A percentile compares a stretch with the other conserved stretches of the same genome.
Evolutionary conservation across 371 early-diverging fungal species (phyloP).

Genomic region (Choanephora cucurbitarum): DNA sequence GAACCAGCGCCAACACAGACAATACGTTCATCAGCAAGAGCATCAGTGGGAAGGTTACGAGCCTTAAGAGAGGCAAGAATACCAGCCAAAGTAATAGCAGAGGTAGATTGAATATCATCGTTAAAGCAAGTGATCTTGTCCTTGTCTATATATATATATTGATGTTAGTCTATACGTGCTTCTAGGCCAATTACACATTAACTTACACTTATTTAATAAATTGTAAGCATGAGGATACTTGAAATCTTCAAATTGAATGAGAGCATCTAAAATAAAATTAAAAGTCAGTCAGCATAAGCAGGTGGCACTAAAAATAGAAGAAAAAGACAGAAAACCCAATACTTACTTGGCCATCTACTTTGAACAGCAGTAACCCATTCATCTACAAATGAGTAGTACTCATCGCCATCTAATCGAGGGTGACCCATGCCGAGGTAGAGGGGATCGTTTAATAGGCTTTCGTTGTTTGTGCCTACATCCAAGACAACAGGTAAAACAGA

Average conservation of each 20-base stretch:
- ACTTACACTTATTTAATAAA: constrained; percentile 55
- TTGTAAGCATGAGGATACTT: constrained; percentile 60
- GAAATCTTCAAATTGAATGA: constrained; percentile 64
- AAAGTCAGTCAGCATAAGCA: not conserved
- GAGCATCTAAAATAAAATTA: constrained; percentile 26
- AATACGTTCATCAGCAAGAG: constrained; percentile 45
- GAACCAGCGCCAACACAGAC: constrained; percentile 69
- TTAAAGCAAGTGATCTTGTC: constrained; percentile 63
- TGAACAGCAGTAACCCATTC: constrained; percentile 66
- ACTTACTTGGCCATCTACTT: constrained; percentile 62
- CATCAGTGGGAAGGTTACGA: constrained; percentile 46
- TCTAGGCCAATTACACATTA: not conserved
- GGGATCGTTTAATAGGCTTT: constrained; percentile 56
- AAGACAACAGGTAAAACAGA: constrained; percentile 66
- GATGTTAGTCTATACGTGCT: not conserved
- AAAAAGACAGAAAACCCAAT: not conserved
- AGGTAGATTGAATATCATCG: constrained; percentile 69
- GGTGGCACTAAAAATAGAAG: not conserved
- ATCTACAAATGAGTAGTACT: constrained; percentile 65
- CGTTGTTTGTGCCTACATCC: constrained; percentile 70
- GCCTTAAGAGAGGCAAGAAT: constrained; percentile 62
- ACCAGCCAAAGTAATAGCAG: constrained; percentile 66
- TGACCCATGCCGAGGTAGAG: constrained; percentile 68
- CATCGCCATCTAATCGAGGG: constrained; percentile 60
- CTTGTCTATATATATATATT: constrained; percentile 44